Conservation (phyloP, 495 filamentous ascomycete genomes). For the Penicillium taxi region DNA sequence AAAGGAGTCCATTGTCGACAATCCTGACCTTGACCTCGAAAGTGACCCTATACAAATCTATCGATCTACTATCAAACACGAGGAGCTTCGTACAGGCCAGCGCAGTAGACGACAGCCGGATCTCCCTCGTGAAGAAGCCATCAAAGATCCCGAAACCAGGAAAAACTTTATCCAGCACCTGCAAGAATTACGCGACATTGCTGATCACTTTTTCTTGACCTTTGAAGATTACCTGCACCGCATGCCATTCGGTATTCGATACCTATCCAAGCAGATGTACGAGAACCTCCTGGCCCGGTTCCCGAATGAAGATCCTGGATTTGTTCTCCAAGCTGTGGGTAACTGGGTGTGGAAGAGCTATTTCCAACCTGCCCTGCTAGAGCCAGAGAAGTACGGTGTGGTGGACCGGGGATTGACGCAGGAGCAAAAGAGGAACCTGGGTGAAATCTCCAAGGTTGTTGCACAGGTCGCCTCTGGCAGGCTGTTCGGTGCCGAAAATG, state of each 20-base stretch:
- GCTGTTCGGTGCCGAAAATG: slow-evolving; percentile 85
- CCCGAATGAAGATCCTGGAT: slow-evolving; percentile 65
- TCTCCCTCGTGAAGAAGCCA: slow-evolving; percentile 82
- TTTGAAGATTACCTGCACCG: slow-evolving; percentile 75
- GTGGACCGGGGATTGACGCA: slow-evolving; percentile 80
- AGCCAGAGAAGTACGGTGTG: slow-evolving; percentile 85
- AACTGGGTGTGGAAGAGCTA: slow-evolving; percentile 93
- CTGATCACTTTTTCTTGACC: slow-evolving; percentile 73
- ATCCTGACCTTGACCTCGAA: slow-evolving; percentile 83
- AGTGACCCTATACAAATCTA: slow-evolving; percentile 98
- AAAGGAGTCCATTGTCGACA: slow-evolving; percentile 82
- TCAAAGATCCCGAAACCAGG: slow-evolving; percentile 85
- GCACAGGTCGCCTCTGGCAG: slow-evolving; percentile 77
- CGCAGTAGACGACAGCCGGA: slow-evolving; percentile 70
- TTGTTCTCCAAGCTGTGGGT: slow-evolving; percentile 73
- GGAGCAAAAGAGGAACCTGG: slow-evolving; percentile 86
- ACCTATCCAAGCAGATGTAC: slow-evolving; percentile 80
- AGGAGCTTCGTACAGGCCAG: slow-evolving; percentile 86
- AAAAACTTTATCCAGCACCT: slow-evolving; percentile 88
- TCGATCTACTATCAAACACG: slow-evolving; percentile 86
- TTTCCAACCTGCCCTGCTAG: slow-evolving; percentile 75
- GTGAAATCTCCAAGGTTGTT: slow-evolving; percentile 84
- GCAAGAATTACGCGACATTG: slow-evolving; percentile 86
- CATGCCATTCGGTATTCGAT: slow-evolving; percentile 91
- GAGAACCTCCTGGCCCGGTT: slow-evolving; percentile 68